Percentiles rank a stretch among this genome's conserved stretches.
phyloP scores from a whole-genome alignment of 2,329 filamentous ascomycete species.

The Metarhizium sp. region DNA sequence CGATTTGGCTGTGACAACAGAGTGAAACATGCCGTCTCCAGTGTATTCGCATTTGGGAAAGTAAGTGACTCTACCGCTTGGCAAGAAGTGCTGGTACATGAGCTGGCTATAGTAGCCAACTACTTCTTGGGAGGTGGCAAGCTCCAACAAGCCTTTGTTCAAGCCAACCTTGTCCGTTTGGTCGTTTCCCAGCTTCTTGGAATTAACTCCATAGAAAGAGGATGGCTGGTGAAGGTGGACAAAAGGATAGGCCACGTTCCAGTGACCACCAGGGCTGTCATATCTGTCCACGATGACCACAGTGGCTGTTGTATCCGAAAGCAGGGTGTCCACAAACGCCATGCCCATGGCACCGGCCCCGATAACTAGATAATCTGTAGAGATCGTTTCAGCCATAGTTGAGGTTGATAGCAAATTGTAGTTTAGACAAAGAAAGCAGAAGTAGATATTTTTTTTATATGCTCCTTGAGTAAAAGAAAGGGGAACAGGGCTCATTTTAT shows the following conservation, averaged over 20 bases:
- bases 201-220: background rate
- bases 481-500: too few relatives aligned
- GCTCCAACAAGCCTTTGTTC: background rate
- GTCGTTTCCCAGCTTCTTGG: background rate
- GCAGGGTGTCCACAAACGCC: background rate
- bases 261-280: background rate
- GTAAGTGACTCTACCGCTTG: background rate
- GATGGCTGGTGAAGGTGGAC: background rate
- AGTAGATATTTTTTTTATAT: too few relatives aligned
- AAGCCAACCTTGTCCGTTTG: background rate
- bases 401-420: too few relatives aligned
- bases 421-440: too few relatives aligned
- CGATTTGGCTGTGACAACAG: background rate
- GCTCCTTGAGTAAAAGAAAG: too few relatives aligned
- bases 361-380: background rate
- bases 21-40: background rate
- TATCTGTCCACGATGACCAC: background rate
- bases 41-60: background rate
- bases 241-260: background rate
- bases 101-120: background rate
- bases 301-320: background rate
- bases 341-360: background rate
- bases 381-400: background rate
- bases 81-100: background rate
- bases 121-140: background rate